Evolutionary conservation across 2,329 filamentous ascomycete genomes (phyloP).

Genomic region (Epichloe hybrida): DNA sequence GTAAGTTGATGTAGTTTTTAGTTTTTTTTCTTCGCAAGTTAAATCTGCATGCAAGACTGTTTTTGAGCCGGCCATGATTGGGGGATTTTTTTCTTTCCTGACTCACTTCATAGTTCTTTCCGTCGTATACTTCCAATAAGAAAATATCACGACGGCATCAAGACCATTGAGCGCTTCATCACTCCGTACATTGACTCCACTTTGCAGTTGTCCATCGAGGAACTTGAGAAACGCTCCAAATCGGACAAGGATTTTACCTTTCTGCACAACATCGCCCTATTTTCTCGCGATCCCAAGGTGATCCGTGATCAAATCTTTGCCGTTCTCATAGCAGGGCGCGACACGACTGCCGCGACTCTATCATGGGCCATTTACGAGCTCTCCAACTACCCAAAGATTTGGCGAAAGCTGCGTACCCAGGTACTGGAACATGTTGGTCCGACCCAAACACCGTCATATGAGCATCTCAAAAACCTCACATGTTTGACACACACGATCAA

Average conservation of each 20-base stretch:
- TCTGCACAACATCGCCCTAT: slow-evolving; percentile 68
- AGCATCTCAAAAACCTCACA: slow-evolving; percentile 74
- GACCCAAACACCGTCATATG: slow-evolving; percentile 52
- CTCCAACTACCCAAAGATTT: slow-evolving; percentile 51
- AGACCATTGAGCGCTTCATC: slow-evolving; percentile 62
- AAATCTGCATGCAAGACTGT: too few relatives aligned
- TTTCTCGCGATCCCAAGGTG: slow-evolving; percentile 58
- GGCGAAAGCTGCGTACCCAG: slow-evolving; percentile 56
- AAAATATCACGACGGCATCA: slow-evolving; percentile 50
- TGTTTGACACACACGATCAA: slow-evolving; percentile 63
- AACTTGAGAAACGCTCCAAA: slow-evolving; percentile 56
- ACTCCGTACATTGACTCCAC: slow-evolving; percentile 64
- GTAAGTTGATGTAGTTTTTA: too few relatives aligned
- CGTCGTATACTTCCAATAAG: slow-evolving; percentile 6
- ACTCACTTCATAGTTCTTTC: too few relatives aligned
- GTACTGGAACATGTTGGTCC: slow-evolving; percentile 55
- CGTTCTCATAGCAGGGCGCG: slow-evolving; percentile 70
- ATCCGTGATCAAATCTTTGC: slow-evolving; percentile 77
- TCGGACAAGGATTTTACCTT: slow-evolving; percentile 68
- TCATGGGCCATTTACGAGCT: slow-evolving; percentile 78
- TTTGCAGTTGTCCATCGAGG: slow-evolving; percentile 52
- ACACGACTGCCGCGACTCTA: slow-evolving; percentile 74
- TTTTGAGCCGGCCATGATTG: too few relatives aligned
- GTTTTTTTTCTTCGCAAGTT: too few relatives aligned
- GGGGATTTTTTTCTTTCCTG: too few relatives aligned